A percentile compares a stretch with the other conserved stretches of the same genome.
Evolutionary conservation across 2,329 filamentous ascomycete genomes (phyloP).

Genomic region (Ophiocordyceps robertsii): DNA sequence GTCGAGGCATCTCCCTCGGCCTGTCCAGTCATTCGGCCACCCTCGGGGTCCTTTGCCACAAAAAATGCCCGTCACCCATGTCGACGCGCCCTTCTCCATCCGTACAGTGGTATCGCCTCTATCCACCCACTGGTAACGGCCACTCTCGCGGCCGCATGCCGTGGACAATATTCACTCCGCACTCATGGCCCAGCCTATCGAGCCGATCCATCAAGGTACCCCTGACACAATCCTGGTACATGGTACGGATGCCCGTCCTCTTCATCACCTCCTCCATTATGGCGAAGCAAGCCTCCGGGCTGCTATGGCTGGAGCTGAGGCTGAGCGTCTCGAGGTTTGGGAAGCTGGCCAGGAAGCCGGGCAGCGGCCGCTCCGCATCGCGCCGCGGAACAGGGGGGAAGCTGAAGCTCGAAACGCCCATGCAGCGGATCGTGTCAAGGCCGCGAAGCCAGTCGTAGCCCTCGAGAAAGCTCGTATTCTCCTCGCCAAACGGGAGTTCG

Average conservation of each 20-base stretch:
- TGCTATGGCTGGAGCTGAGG: conserved; percentile 17
- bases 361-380: conserved; percentile 16
- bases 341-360: conserved; percentile 20
- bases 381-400: conserved; percentile 16
- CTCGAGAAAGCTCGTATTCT: conserved; percentile 15
- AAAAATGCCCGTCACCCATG: too few relatives aligned
- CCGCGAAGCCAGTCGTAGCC: conserved; percentile 22
- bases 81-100: too few relatives aligned
- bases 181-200: conserved; percentile 6
- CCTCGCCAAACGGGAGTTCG: conserved; percentile 10
- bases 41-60: too few relatives aligned
- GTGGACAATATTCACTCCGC: conserved; percentile 16
- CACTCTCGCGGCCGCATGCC: conserved; percentile 15
- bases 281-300: conserved; percentile 13
- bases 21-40: too few relatives aligned
- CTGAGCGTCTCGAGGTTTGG: conserved; percentile 22
- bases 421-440: conserved; percentile 15
- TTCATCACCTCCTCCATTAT: conserved; percentile 17
- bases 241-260: conserved; percentile 14
- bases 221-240: conserved; percentile 18
- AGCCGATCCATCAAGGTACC: conserved; percentile 18
- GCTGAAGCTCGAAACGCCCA: conserved; percentile 21
- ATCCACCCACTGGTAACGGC: conserved; percentile 11
- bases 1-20: too few relatives aligned
- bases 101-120: too few relatives aligned